Evolutionary conservation across 495 filamentous ascomycete species (phyloP).

Genomic region (Penicillium dipodomyicola): DNA sequence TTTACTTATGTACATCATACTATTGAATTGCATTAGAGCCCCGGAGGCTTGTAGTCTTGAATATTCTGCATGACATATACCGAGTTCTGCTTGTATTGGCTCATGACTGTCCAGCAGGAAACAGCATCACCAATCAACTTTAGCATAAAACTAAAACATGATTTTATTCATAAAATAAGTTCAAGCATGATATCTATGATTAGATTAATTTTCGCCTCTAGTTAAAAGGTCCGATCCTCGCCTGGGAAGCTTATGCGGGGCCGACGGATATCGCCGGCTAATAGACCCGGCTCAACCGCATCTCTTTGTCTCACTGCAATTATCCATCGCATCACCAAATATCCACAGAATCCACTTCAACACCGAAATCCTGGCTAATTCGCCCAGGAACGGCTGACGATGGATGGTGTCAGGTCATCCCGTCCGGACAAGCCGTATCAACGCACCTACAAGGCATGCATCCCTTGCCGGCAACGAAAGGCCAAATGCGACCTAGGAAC

Average conservation of each 20-base stretch:
- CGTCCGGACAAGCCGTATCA: constrained; percentile 43
- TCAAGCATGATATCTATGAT: background rate
- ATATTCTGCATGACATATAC: background rate
- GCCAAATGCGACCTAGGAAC: constrained; percentile 47
- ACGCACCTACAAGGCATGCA: constrained; percentile 51
- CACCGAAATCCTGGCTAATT: constrained; percentile 19
- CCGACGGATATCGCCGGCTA: constrained; percentile 24
- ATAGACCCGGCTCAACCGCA: constrained; percentile 6
- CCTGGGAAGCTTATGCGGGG: background rate
- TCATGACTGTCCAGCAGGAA: background rate
- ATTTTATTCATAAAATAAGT: background rate
- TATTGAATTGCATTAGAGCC: background rate
- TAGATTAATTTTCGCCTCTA: background rate
- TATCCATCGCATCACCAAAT: constrained; percentile 9
- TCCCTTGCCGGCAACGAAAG: constrained; percentile 49
- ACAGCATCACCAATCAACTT: background rate
- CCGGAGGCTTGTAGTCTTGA: background rate
- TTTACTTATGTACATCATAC: background rate
- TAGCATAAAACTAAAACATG: background rate
- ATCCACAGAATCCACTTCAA: constrained; percentile 12
- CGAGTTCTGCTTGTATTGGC: background rate
- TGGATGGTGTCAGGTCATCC: constrained; percentile 41
- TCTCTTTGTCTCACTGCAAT: constrained; percentile 7
- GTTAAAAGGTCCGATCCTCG: background rate
- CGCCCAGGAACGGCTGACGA: constrained; percentile 22